Evolutionary conservation across 164 flowering plant genomes (phyloP).

Genomic region (Umbellularia californica): DNA sequence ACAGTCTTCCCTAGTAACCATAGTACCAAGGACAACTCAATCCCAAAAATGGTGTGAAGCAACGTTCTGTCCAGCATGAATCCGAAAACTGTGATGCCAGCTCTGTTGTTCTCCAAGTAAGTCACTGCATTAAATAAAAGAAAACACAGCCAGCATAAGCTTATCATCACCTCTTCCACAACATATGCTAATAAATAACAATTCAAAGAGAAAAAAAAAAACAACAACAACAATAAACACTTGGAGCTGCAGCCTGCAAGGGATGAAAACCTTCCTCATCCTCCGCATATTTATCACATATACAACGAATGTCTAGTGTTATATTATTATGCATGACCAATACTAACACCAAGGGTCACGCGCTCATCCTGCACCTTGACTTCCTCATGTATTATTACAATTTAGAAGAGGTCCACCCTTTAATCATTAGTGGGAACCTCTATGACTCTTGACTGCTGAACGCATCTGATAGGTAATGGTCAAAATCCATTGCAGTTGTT

Average conservation of each 20-base stretch:
- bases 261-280: not conserved
- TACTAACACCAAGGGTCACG: no score
- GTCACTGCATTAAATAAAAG: constrained; percentile 46
- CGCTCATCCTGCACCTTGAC: no score
- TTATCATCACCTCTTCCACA: not conserved
- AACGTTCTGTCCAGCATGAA: constrained; percentile 16
- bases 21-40: no score
- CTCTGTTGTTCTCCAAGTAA: constrained; percentile 85
- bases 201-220: not conserved
- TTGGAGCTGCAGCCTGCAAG: not conserved
- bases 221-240: not conserved
- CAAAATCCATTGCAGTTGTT: no score
- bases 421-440: no score
- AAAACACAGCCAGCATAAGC: not conserved
- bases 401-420: not conserved
- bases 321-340: no score
- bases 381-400: not conserved
- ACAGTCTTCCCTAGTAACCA: no score
- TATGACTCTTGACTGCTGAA: no score
- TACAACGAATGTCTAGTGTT: constrained; percentile 2
- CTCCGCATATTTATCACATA: not conserved
- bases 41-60: no score
- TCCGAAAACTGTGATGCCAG: constrained; percentile 86
- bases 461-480: no score
- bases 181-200: no score